phyloP scores from a whole-genome alignment of 805 yeast genomes.

The Kurtzmaniella fragi region DNA sequence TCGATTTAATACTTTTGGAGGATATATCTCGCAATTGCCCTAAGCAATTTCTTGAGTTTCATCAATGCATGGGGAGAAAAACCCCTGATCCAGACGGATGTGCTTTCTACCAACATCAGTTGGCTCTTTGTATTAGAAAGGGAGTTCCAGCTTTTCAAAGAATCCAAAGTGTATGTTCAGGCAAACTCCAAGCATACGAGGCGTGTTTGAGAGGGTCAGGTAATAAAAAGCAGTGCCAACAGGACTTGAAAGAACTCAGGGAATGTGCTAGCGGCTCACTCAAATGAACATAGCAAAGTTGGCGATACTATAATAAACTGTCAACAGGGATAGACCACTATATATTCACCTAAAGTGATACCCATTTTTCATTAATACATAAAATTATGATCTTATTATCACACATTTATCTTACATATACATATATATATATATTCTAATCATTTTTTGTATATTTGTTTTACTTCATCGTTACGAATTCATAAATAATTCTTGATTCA shows the following conservation, averaged over 20 bases:
- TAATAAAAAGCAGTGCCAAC: conserved; percentile 48
- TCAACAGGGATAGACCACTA: no score
- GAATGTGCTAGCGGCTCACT: conserved; percentile 52
- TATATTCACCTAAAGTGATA: no score
- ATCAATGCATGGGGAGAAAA: conserved; percentile 62
- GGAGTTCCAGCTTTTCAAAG: conserved; percentile 67
- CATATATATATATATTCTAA: conserved; percentile 1
- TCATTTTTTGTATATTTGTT: background rate
- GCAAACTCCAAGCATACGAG: conserved; percentile 58
- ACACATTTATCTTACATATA: background rate
- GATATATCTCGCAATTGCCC: conserved; percentile 79
- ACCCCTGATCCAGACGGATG: conserved; percentile 50
- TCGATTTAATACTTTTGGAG: conserved; percentile 73
- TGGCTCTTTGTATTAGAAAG: conserved; percentile 59
- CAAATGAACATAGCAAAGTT: no score
- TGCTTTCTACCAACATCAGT: conserved; percentile 46
- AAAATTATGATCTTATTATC: no score
- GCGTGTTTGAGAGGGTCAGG: conserved; percentile 50
- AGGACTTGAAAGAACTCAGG: conserved; percentile 51
- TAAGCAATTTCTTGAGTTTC: conserved; percentile 63
- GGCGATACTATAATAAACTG: no score
- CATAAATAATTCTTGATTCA: no score
- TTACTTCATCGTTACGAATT: background rate
- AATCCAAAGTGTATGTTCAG: conserved; percentile 59
- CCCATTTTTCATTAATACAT: no score